These are phyloP conservation scores for Colletotrichum siamense DNA, from an alignment of 2,329 filamentous ascomycete species.

Conservation along the genomic window DNA sequence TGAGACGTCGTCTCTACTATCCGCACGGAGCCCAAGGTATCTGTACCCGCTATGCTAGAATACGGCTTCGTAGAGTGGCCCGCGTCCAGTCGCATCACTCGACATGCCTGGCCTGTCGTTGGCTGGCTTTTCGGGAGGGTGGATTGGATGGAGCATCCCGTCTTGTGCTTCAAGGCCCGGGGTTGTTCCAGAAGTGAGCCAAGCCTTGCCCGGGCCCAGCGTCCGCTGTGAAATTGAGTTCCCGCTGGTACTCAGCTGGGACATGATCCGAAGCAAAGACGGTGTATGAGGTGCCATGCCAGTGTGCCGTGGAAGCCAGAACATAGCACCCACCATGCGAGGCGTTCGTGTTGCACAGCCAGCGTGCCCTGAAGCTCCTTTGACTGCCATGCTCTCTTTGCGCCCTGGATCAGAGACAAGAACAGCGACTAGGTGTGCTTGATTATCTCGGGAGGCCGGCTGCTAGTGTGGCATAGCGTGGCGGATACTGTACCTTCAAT, in stretches of 20 bases:
- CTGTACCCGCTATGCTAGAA: background rate
- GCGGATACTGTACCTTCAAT: background rate
- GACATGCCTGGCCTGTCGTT: conserved; percentile 11
- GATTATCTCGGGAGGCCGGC: background rate
- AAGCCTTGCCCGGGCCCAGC: conserved; percentile 9
- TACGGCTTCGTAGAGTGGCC: background rate
- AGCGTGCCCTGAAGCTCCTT: background rate
- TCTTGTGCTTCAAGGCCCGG: conserved; percentile 1
- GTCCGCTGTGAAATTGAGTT: conserved; percentile 22
- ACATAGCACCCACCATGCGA: background rate
- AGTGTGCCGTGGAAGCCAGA: background rate
- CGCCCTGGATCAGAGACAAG: background rate
- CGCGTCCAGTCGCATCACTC: conserved; percentile 15
- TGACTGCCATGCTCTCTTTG: background rate
- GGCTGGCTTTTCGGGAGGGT: conserved; percentile 13
- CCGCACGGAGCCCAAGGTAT: conserved; percentile 11
- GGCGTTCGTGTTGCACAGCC: background rate
- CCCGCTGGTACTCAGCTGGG: conserved; percentile 15
- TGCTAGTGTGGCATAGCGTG: background rate
- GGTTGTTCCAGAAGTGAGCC: conserved; percentile 16
- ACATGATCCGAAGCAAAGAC: conserved; percentile 20
- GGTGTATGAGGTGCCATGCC: background rate
- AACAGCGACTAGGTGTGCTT: background rate
- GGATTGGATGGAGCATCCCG: conserved; percentile 20
- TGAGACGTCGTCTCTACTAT: background rate